These are phyloP conservation scores for Cadophora malorum DNA, from an alignment of 2,329 filamentous ascomycete genomes.

Conservation along the genomic window DNA sequence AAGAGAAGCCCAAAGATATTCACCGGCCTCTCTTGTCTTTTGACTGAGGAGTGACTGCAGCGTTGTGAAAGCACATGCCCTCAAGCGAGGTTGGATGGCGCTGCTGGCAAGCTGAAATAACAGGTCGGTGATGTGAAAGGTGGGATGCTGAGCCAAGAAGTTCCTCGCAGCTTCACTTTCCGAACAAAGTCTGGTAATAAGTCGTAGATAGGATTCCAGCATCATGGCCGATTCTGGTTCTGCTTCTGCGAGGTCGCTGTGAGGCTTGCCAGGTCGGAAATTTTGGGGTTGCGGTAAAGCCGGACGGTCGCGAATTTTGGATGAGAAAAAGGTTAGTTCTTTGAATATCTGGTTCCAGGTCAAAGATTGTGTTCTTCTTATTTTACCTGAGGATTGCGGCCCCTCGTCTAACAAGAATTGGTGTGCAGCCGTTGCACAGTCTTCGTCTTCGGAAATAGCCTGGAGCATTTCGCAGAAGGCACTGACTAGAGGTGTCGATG, in stretches of 20 bases:
- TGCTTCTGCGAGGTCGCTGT: constrained; percentile 72
- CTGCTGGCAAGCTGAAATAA: constrained; percentile 82
- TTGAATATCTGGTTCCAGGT: constrained; percentile 94
- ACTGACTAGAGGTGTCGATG: constrained; percentile 93
- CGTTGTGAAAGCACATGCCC: constrained; percentile 83
- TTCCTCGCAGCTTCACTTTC: constrained; percentile 75
- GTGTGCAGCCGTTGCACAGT: constrained; percentile 85
- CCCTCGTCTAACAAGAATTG: constrained; percentile 89
- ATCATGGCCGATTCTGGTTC: constrained; percentile 96
- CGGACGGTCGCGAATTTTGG: constrained; percentile 77
- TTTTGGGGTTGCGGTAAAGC: constrained; percentile 58
- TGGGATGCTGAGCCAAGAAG: constrained; percentile 71
- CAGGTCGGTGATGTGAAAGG: constrained; percentile 74
- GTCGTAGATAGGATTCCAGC: constrained; percentile 89
- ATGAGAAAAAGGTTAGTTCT: constrained; percentile 84
- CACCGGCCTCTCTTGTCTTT: constrained; percentile 71
- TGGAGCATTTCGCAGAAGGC: constrained; percentile 97
- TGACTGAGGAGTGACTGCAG: constrained; percentile 77
- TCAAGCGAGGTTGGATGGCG: constrained; percentile 75
- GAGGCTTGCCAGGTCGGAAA: constrained; percentile 65
- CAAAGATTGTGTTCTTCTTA: constrained; percentile 82
- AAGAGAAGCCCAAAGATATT: constrained; percentile 79
- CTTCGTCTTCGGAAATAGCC: constrained; percentile 81
- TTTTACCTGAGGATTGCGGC: constrained; percentile 73
- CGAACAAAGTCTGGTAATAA: constrained; percentile 81